phyloP scores from a whole-genome alignment of 345 rosid species.

The Turritis glabra region DNA sequence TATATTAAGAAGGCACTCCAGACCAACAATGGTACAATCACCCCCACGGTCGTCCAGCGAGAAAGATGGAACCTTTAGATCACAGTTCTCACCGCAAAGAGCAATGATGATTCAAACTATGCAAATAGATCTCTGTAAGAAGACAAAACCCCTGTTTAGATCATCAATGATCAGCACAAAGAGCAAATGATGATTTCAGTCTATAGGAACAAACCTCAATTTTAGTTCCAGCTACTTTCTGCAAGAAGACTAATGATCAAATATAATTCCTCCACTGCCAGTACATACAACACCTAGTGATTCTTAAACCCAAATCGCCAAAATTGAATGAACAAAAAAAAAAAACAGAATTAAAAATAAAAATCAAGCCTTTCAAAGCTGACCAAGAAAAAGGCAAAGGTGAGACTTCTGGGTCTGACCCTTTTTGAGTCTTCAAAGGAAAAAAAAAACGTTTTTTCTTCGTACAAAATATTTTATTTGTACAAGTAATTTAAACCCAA shows the following conservation, averaged over 20 bases:
- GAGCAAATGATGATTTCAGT: slow-evolving; percentile 15
- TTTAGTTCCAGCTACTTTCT: slow-evolving; percentile 10
- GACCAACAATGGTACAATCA: slow-evolving; percentile 66
- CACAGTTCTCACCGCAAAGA: slow-evolving; percentile 26
- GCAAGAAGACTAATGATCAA: slow-evolving; percentile 14
- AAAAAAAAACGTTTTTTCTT: slow-evolving; percentile 8
- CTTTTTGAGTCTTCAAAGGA: slow-evolving; percentile 12
- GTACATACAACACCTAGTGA: slow-evolving; percentile 7
- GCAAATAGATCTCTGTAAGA: slow-evolving; percentile 16
- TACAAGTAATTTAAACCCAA: slow-evolving; percentile 20
- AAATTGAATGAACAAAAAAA: slow-evolving; percentile 16
- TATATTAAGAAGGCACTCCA: slow-evolving; percentile 90
- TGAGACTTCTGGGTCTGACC: slow-evolving; percentile 32
- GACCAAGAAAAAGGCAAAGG: slow-evolving; percentile 35
- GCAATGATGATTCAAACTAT: slow-evolving; percentile 22
- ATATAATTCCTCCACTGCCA: not conserved
- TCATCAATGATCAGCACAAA: slow-evolving; percentile 18
- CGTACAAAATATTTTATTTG: slow-evolving; percentile 18
- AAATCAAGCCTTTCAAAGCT: slow-evolving; percentile 31
- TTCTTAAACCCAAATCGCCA: slow-evolving; percentile 17
- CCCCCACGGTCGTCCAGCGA: slow-evolving; percentile 59
- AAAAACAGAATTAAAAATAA: not conserved
- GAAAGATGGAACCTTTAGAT: slow-evolving; percentile 64
- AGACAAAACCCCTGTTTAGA: not conserved
- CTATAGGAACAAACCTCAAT: slow-evolving; percentile 16